These are phyloP conservation scores for Boletus rubescentipes DNA, from an alignment of 768 basidiomycete species.

Conservation along the genomic window DNA sequence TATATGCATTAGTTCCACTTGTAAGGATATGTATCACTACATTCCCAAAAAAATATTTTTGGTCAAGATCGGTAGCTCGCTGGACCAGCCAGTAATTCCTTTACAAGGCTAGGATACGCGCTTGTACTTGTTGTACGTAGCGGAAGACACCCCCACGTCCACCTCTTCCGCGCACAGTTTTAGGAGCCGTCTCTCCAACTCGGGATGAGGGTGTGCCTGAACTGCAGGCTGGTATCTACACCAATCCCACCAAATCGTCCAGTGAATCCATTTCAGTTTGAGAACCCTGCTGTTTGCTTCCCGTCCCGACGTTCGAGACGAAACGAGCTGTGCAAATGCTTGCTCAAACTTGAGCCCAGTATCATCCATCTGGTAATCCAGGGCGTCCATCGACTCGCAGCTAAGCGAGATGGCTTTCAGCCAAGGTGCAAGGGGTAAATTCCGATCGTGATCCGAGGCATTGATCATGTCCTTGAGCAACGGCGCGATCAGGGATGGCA, in stretches of 20 bases:
- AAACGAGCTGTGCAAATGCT: constrained; percentile 22
- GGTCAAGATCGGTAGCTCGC: not conserved
- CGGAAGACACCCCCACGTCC: constrained; percentile 31
- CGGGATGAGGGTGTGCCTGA: constrained; percentile 20
- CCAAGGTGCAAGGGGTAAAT: constrained; percentile 27
- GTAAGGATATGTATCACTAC: constrained; percentile 17
- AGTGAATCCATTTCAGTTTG: constrained; percentile 30
- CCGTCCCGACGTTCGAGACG: constrained; percentile 27
- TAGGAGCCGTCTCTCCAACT: constrained; percentile 25
- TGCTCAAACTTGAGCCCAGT: constrained; percentile 29
- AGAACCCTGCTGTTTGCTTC: constrained; percentile 26
- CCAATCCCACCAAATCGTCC: constrained; percentile 34
- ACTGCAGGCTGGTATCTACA: constrained; percentile 20
- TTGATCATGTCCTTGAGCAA: constrained; percentile 26
- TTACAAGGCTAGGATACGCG: constrained; percentile 23
- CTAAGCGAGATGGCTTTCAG: constrained; percentile 31
- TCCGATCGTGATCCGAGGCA: constrained; percentile 15
- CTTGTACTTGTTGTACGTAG: constrained; percentile 33
- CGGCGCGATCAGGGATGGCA: constrained; percentile 22
- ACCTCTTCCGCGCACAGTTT: constrained; percentile 25
- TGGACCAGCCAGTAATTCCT: constrained; percentile 11
- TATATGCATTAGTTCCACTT: constrained; percentile 18
- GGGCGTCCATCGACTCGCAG: constrained; percentile 27
- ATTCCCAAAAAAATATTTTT: not conserved
- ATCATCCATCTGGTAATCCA: constrained; percentile 22